phyloP scores from a whole-genome alignment of 495 filamentous ascomycete genomes.

The Podospora didyma region DNA sequence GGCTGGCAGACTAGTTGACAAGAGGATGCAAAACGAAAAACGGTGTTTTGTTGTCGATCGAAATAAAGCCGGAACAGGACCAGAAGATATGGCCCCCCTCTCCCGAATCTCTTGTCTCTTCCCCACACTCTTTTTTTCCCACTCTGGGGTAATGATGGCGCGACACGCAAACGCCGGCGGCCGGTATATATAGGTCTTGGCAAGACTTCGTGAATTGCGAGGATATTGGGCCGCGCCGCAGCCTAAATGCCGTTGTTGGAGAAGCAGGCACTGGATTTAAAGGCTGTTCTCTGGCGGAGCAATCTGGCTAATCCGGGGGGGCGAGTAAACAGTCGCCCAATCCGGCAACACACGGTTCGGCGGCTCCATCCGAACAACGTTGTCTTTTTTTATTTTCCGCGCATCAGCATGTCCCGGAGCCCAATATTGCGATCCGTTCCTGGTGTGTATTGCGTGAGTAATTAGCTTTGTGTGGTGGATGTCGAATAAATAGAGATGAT shows the following conservation, averaged over 20 bases:
- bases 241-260: constrained; percentile 12
- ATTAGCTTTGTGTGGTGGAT: too few species aligned
- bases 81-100: neutral
- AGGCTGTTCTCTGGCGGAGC: neutral
- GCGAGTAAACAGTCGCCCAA: constrained; percentile 1
- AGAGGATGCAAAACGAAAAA: neutral
- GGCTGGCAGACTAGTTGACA: neutral
- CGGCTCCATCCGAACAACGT: constrained; percentile 8
- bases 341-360: constrained; percentile 3
- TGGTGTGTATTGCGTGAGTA: neutral
- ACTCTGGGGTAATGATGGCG: too few species aligned
- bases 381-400: neutral
- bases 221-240: constrained; percentile 10
- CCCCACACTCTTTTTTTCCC: constrained; percentile 3
- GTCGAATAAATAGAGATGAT: too few species aligned
- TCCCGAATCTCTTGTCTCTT: neutral
- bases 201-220: constrained; percentile 1
- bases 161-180: neutral
- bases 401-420: neutral
- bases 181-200: constrained; percentile 14
- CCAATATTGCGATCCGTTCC: neutral
- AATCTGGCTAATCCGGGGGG: constrained; percentile 11
- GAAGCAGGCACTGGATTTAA: neutral
- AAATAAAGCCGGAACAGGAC: too few species aligned
- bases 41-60: neutral